A percentile compares a stretch with the other conserved stretches of the same genome.
Conservation (phyloP, 129 eudicot species). For the Kitagawia praeruptora region DNA sequence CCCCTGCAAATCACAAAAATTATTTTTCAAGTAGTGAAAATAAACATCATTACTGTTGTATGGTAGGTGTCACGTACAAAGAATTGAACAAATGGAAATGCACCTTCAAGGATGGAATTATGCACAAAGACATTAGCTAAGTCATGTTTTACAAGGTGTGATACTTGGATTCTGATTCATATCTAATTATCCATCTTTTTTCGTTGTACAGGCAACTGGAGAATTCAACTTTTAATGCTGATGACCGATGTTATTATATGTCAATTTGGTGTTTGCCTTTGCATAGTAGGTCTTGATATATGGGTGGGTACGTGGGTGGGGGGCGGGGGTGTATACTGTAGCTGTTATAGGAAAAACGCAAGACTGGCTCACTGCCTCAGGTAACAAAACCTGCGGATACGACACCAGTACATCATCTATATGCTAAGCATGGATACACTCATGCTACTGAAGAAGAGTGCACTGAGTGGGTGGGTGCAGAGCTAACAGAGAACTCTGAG, state of each 20-base stretch:
- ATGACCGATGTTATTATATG: background rate
- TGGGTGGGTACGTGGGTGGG: slow-evolving; percentile 13
- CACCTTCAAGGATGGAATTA: slow-evolving; percentile 89
- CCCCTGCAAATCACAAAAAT: too few relatives aligned
- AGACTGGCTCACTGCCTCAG: too few relatives aligned
- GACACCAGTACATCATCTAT: too few relatives aligned
- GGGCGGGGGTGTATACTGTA: too few relatives aligned
- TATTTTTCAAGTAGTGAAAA: too few relatives aligned
- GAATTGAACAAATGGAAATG: slow-evolving; percentile 23
- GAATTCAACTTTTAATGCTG: slow-evolving; percentile 78
- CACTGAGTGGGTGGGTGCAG: too few relatives aligned
- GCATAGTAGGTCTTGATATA: background rate
- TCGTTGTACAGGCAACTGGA: slow-evolving; percentile 69
- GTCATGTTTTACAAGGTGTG: slow-evolving; percentile 85
- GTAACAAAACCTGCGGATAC: too few relatives aligned
- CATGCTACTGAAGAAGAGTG: too few relatives aligned
- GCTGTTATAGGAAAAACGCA: slow-evolving; percentile 24
- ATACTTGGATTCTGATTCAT: background rate
- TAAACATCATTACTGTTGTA: too few relatives aligned
- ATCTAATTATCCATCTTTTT: background rate
- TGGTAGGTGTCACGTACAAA: too few relatives aligned
- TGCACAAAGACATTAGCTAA: slow-evolving; percentile 84
- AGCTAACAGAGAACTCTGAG: too few relatives aligned
- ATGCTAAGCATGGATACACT: too few relatives aligned
- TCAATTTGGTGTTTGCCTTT: slow-evolving; percentile 10